Percentiles rank a stretch among this genome's conserved stretches.
phyloP scores from a whole-genome alignment of 768 basidiomycete species.

The Crassisporium funariophilum region DNA sequence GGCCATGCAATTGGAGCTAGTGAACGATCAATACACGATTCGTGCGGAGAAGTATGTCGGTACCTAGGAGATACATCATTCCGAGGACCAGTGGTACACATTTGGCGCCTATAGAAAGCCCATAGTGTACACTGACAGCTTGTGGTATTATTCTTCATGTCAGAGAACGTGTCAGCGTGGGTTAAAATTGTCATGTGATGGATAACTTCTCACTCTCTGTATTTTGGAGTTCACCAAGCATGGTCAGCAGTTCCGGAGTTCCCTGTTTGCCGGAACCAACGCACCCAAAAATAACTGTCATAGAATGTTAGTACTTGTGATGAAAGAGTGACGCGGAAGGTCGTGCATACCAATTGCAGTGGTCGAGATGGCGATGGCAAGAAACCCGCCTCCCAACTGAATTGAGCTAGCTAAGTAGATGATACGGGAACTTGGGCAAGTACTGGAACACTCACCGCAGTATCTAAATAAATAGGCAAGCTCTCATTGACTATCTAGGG shows the following conservation, averaged over 20 bases:
- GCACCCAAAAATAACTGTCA: constrained; percentile 80
- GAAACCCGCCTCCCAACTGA: constrained; percentile 62
- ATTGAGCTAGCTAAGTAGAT: neutral
- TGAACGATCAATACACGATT: neutral
- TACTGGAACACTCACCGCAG: constrained; percentile 51
- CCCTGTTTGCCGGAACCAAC: constrained; percentile 1
- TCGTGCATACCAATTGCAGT: constrained; percentile 58
- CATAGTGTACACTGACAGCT: constrained; percentile 75
- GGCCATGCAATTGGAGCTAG: constrained; percentile 81
- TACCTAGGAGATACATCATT: constrained; percentile 68
- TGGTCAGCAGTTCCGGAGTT: neutral
- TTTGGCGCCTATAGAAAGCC: constrained; percentile 75
- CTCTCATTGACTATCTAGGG: constrained; percentile 77
- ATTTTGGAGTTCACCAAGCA: neutral
- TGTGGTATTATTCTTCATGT: constrained; percentile 62
- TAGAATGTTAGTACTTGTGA: neutral
- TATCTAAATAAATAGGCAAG: constrained; percentile 80
- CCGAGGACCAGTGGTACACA: constrained; percentile 75
- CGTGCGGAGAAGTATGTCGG: constrained; percentile 37
- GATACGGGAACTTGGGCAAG: neutral
- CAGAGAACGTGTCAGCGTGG: neutral
- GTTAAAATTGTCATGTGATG: neutral
- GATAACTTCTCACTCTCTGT: constrained; percentile 64
- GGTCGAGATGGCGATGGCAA: constrained; percentile 76
- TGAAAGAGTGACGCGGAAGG: constrained; percentile 4